Base-by-base conservation (phyloP, 2,329 filamentous ascomycete genomes). In the Trichophyton equinum region DNA sequence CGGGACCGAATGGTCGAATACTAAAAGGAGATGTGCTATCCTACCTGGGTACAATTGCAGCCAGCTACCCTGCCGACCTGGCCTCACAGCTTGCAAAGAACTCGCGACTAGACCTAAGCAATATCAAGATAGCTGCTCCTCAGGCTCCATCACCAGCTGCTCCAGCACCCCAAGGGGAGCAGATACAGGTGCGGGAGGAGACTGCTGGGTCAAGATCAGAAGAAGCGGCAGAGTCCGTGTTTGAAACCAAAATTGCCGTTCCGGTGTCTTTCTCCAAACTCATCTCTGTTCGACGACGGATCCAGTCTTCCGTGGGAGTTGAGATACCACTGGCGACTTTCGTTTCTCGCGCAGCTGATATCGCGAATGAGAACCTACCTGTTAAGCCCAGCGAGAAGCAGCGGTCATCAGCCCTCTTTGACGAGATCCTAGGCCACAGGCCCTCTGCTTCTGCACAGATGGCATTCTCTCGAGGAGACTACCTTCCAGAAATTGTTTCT, bases 1-100 rank as follows among this genome's bases (percentile, higher is more conserved):
- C 89, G 20, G 94, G 94, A 25, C 94, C 94, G 33, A 85, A 86
- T 68, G 91, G 91, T 62, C 86, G 94, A 63, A 79, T 99, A 60
- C 81, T 99, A 64, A 99, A 99, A 81, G 94, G 94, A 61, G 94
- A 99, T 71, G 87, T 99, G 5, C 84, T 99, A 60, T 91, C 91
- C 56, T 94, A 92, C 74, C 75, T 97, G 15, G 94, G 94, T 64
- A 79, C 81, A 67, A 89, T 96, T 69, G 79, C 86, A 63, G 78
- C 85, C 64, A 80, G 85, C 62, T 87, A 89, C 66, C 88, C 92
- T 1, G 81, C 83, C 22, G 79, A 84, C 63, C 81, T 91, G 67
- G 87, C 88, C 60, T 78, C 82, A 62, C 85, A 84, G 59, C 86
- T 95, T 70, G 79, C 83, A 63, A 86, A 90, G 74, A 83, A 94